Conservation (phyloP, 345 rosid genomes). For the Isatis tinctoria region DNA sequence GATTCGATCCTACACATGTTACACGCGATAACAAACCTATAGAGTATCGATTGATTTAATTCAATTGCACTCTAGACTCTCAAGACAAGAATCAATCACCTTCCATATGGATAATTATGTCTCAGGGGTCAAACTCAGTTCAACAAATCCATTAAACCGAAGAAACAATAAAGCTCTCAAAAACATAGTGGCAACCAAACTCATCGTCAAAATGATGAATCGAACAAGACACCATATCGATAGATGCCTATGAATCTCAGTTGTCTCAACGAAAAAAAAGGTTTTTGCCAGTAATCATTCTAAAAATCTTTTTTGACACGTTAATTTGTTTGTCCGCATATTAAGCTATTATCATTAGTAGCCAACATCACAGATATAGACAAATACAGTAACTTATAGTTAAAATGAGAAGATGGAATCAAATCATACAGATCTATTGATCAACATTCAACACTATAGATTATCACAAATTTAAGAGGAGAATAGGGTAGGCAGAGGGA, state of each 20-base stretch:
- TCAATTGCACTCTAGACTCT: no score
- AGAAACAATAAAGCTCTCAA: no score
- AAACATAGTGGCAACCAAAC: no score
- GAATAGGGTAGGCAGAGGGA: constrained; percentile 17
- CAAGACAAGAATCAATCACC: no score
- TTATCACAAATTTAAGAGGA: constrained; percentile 7
- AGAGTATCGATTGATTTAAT: no score
- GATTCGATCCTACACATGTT: no score
- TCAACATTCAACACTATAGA: not conserved
- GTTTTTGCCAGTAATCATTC: not conserved
- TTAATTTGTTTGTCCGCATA: not conserved
- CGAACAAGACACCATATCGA: not conserved
- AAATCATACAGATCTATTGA: not conserved
- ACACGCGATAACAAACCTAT: no score
- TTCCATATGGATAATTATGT: no score
- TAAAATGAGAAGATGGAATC: constrained; percentile 5
- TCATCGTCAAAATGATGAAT: no score
- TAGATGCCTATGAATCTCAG: not conserved
- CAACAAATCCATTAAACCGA: no score
- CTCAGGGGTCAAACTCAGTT: no score
- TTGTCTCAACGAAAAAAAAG: not conserved
- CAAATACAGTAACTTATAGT: constrained; percentile 20
- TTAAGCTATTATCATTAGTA: not conserved
- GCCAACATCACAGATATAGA: not conserved
- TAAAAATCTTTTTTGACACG: not conserved